These are phyloP conservation scores for Populus hybrid DNA, from an alignment of 441 rosid species.

Conservation along the genomic window DNA sequence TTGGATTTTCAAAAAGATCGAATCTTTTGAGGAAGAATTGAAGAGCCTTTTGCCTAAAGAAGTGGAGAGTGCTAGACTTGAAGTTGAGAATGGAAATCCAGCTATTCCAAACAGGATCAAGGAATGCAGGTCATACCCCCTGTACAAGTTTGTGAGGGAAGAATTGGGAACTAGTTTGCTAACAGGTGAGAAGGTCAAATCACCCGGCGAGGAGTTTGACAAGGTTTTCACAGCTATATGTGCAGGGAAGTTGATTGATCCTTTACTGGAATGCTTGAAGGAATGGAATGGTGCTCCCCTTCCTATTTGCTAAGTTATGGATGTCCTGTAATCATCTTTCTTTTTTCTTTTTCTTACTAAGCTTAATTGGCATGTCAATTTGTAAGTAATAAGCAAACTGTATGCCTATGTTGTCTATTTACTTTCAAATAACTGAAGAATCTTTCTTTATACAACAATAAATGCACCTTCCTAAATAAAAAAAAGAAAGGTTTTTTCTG, in stretches of 20 bases:
- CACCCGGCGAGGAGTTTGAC: constrained; percentile 70
- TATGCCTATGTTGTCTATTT: not conserved
- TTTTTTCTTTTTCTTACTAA: not conserved
- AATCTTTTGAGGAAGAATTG: constrained; percentile 50
- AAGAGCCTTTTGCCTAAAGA: constrained; percentile 47
- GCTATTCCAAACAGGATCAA: constrained; percentile 44
- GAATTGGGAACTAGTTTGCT: constrained; percentile 45
- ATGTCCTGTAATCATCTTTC: not conserved
- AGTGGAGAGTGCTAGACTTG: constrained; percentile 46
- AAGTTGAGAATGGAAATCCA: constrained; percentile 38
- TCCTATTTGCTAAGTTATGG: constrained; percentile 45
- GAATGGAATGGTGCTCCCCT: constrained; percentile 71
- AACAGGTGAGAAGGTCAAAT: constrained; percentile 49
- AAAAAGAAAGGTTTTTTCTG: no score
- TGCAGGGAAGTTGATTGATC: constrained; percentile 57
- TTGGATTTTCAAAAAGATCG: constrained; percentile 53
- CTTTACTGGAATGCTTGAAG: constrained; percentile 52
- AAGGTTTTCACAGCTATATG: constrained; percentile 62
- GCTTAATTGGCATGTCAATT: not conserved
- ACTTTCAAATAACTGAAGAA: not conserved
- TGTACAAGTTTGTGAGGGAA: constrained; percentile 62
- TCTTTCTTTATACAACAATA: not conserved
- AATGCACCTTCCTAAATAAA: not conserved
- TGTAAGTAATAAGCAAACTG: constrained; percentile 2
- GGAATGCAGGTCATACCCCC: constrained; percentile 69